phyloP scores from a whole-genome alignment of 78 protist species.

The Dictyostelium intermedium region DNA sequence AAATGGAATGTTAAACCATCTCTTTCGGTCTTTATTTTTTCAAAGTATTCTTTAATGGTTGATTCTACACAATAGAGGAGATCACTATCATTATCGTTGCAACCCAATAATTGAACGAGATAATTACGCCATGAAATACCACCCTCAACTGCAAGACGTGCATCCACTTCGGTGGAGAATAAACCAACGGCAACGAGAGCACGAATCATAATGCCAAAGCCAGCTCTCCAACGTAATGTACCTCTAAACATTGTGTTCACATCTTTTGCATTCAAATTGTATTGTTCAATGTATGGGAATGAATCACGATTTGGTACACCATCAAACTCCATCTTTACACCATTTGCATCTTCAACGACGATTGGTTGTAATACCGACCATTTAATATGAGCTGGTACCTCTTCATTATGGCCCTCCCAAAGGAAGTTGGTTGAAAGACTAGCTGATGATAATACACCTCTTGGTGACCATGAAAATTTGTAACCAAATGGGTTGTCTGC shows the following conservation, averaged over 20 bases:
- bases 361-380: conserved; percentile 49
- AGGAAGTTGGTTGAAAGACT: conserved; percentile 51
- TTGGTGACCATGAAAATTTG: conserved; percentile 94
- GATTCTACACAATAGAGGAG: conserved; percentile 27
- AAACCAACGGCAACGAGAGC: conserved; percentile 42
- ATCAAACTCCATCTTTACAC: conserved; percentile 50
- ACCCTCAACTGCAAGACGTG: background rate
- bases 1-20: background rate
- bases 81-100: conserved; percentile 52
- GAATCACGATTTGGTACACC: conserved; percentile 84
- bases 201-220: conserved; percentile 62
- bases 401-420: conserved; percentile 48
- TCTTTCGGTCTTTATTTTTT: conserved; percentile 12
- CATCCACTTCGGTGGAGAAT: conserved; percentile 12
- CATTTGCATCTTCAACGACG: conserved; percentile 17
- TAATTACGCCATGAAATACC: conserved; percentile 37
- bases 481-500: conserved; percentile 85
- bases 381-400: conserved; percentile 60
- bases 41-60: conserved; percentile 21
- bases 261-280: conserved; percentile 19
- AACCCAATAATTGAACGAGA: conserved; percentile 34
- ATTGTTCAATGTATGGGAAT: conserved; percentile 53
- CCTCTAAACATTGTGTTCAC: conserved; percentile 80
- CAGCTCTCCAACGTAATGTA: conserved; percentile 79
- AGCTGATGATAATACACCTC: conserved; percentile 89